Evolutionary conservation across 2,329 filamentous ascomycete species (phyloP), one percentile per base, ranked within the genome.

Genomic region (Hymenoscyphus scutula): DNA sequence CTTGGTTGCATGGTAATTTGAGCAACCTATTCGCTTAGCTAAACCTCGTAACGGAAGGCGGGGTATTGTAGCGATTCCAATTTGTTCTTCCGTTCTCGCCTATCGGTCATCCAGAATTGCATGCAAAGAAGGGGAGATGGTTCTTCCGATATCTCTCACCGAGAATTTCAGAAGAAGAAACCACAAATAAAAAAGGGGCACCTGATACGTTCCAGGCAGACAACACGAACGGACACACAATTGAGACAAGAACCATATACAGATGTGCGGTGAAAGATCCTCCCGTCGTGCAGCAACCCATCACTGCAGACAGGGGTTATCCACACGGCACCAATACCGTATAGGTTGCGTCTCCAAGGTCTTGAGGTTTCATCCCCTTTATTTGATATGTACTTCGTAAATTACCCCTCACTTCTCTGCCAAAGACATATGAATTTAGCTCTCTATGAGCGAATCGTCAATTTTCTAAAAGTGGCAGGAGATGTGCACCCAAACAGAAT

Each of bases 381-480:
- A 10, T 32, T 29, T 54, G 51, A n/a, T 54, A 54, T 54, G 51
- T 32, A 54, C 51, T 30, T 54, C 25, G 51, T 30, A 15, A 54
- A 15, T 32, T 54, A 54, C 51, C 51, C 51, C 51, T 54, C 51
- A 54, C 29, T 54, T 54, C 25, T 29, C 51, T 30, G 51, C 51
- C 25, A 54, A 32, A 54, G 8, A 17, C 3, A 48, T 48, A 48
- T 17, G 41, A 11, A 23, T 48, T 48, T n/a, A n/a, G 19, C 10
- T 10, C 19, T 45, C 11, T 45, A 45, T 41, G 38, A 41, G n/a
- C 17, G 38, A 41, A 19, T 19, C 38, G 11, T 8, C 17, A 45
- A n/a, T n/a, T n/a, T 45, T 34, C 32, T 13, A 34, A 34, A 13
- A 34, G 32, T 34, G 8, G 38, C 7, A 25, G 41, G n/a, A 48